Percentiles rank a stretch among this genome's conserved stretches.
Conservation (phyloP, 495 filamentous ascomycete genomes). For the Cercophora sp. region DNA sequence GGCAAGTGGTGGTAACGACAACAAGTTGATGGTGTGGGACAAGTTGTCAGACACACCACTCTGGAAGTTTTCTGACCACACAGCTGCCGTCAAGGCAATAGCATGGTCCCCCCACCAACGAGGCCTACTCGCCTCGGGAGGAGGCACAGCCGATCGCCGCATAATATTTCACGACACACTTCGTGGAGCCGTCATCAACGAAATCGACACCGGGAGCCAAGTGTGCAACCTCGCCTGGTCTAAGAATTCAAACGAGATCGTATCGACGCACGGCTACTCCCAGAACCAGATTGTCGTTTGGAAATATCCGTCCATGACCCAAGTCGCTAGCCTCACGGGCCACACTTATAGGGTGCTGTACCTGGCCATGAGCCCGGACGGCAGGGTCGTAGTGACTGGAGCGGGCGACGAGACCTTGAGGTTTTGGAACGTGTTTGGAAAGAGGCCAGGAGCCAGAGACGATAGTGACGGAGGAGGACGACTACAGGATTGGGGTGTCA, state of each 20-base stretch:
- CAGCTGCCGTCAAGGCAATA: constrained; percentile 94
- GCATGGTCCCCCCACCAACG: constrained; percentile 98
- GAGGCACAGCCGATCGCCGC: constrained; percentile 88
- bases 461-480: constrained; percentile 42
- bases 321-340: constrained; percentile 88
- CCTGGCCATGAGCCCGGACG: constrained; percentile 94
- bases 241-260: constrained; percentile 93
- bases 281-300: constrained; percentile 98
- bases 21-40: constrained; percentile 98
- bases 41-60: constrained; percentile 80
- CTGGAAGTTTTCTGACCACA: constrained; percentile 90
- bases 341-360: constrained; percentile 96
- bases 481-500: constrained; percentile 66
- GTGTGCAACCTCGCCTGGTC: constrained; percentile 97
- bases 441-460: constrained; percentile 56
- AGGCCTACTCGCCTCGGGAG: constrained; percentile 88
- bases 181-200: constrained; percentile 69
- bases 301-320: constrained; percentile 98
- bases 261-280: constrained; percentile 94
- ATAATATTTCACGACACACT: constrained; percentile 98
- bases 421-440: constrained; percentile 91
- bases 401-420: constrained; percentile 93
- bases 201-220: constrained; percentile 92
- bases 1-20: constrained; percentile 96
- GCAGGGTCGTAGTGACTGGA: constrained; percentile 87